These are phyloP conservation scores for Paecilomyces dactylethromorphus DNA, from an alignment of 2,329 filamentous ascomycete genomes.

Conservation along the genomic window DNA sequence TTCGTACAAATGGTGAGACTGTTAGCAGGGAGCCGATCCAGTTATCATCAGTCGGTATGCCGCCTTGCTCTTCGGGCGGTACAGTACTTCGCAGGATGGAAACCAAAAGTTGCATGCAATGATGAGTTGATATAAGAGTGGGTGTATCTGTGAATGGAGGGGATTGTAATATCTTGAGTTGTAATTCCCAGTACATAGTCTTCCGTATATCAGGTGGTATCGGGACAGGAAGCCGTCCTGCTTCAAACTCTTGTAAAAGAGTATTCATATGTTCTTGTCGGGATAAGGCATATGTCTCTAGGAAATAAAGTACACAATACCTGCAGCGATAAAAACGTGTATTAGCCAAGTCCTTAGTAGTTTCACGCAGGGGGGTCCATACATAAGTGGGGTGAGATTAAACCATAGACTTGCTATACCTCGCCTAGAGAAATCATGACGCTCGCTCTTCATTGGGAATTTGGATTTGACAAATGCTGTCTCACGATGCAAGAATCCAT, in stretches of 20 bases:
- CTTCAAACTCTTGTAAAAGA: constrained; percentile 31
- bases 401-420: constrained; percentile 29
- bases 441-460: constrained; percentile 27
- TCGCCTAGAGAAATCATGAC: constrained; percentile 25
- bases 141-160: constrained; percentile 35
- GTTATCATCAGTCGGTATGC: constrained; percentile 22
- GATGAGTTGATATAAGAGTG: constrained; percentile 34
- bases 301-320: constrained; percentile 36
- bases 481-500: constrained; percentile 29
- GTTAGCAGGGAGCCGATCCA: constrained; percentile 37
- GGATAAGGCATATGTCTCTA: constrained; percentile 33
- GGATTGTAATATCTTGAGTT: constrained; percentile 29
- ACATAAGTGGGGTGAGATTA: constrained; percentile 37
- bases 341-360: background rate
- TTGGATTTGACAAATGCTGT: constrained; percentile 21
- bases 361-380: constrained; percentile 7
- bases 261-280: constrained; percentile 30
- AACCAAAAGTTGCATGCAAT: constrained; percentile 35
- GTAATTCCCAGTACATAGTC: constrained; percentile 29
- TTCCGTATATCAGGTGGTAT: constrained; percentile 26
- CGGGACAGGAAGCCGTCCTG: constrained; percentile 30
- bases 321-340: constrained; percentile 13
- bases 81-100: constrained; percentile 33
- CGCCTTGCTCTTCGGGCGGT: constrained; percentile 22
- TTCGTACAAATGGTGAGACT: constrained; percentile 30